Evolutionary conservation across 2,329 filamentous ascomycete species (phyloP), one percentile per base, ranked within the genome.

Genomic region (Colletotrichum ledebouriae): DNA sequence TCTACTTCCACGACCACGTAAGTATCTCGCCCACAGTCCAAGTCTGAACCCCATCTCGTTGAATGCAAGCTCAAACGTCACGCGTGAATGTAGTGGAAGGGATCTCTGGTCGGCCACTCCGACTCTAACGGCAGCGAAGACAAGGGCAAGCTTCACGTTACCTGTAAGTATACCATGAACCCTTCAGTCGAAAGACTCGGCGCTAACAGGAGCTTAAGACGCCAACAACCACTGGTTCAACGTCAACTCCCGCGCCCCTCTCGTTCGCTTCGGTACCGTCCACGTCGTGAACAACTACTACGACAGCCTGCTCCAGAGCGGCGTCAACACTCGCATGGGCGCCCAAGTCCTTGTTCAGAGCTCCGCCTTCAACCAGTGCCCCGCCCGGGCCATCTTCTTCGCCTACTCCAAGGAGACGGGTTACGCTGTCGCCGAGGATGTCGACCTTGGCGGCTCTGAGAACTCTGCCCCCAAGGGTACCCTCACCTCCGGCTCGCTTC

Each of bases 151-250:
- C 78, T 90, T 15, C 84, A 80, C 72, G 80, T 90, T 29, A 90
- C 88, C 25, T 88, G 37, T 39, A 39, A 39, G 37, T 39, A 4
- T 12, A 12, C 37, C 13, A 3, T 15, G 13, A 39, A 39, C 3
- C 37, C 12, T 3, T 1, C 2, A 39, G 11, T 39, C 13, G 2
- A 39, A 15, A 15, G 37, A 13, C 13, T 11, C 37, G 37, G 13
- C 13, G 37, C 37, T 39, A 6, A 39, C 37, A 39, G 15, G 11
- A 39, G 11, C 37, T 15, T 39, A 12, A 39, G 37, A 87, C 75
- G 81, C 83, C 77, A 85, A 89, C 79, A 90, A 90, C 82, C 81
- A 87, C 81, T 90, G 82, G 79, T 72, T 77, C 70, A 89, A 90
- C 77, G 77, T 90, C 71, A 86, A 89, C 81, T 88, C 85, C 22